These are phyloP conservation scores for Botrytis porri DNA, from an alignment of 2,329 filamentous ascomycete species.

Conservation along the genomic window DNA sequence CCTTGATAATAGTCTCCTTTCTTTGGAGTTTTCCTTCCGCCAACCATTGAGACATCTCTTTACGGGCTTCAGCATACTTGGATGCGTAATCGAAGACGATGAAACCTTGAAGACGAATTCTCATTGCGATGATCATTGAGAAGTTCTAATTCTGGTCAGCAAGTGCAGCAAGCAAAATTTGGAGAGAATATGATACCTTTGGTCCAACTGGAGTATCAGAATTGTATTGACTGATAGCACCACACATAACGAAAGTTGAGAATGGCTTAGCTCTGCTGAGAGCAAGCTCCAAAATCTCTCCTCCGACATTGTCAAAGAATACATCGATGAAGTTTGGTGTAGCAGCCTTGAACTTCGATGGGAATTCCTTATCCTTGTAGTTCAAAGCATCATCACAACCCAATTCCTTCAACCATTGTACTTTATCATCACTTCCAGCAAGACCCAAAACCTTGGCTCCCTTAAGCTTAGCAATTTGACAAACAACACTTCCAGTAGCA, in stretches of 20 bases:
- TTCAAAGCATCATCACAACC: slow-evolving; percentile 67
- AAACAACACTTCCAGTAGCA: slow-evolving; percentile 72
- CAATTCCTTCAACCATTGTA: slow-evolving; percentile 61
- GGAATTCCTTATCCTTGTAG: slow-evolving; percentile 65
- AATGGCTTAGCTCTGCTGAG: slow-evolving; percentile 59
- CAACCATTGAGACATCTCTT: slow-evolving; percentile 65
- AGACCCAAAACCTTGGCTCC: slow-evolving; percentile 62
- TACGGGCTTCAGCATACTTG: slow-evolving; percentile 55
- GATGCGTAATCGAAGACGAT: slow-evolving; percentile 66
- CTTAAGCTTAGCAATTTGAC: slow-evolving; percentile 74
- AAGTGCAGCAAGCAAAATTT: background rate
- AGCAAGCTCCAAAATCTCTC: slow-evolving; percentile 66
- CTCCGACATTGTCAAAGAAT: slow-evolving; percentile 73
- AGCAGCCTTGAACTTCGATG: slow-evolving; percentile 55
- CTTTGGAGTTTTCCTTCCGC: slow-evolving; percentile 68
- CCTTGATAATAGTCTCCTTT: slow-evolving; percentile 67
- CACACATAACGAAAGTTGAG: slow-evolving; percentile 69
- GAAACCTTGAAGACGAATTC: slow-evolving; percentile 66
- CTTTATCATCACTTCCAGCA: slow-evolving; percentile 66
- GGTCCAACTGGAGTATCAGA: slow-evolving; percentile 52
- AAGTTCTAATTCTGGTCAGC: slow-evolving; percentile 44
- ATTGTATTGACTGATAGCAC: slow-evolving; percentile 69
- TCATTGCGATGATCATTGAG: slow-evolving; percentile 50
- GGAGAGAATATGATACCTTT: slow-evolving; percentile 39
- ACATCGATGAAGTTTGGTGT: slow-evolving; percentile 63